Evolutionary conservation across 306 rosid species (phyloP).

Genomic region (Malus asiatica): DNA sequence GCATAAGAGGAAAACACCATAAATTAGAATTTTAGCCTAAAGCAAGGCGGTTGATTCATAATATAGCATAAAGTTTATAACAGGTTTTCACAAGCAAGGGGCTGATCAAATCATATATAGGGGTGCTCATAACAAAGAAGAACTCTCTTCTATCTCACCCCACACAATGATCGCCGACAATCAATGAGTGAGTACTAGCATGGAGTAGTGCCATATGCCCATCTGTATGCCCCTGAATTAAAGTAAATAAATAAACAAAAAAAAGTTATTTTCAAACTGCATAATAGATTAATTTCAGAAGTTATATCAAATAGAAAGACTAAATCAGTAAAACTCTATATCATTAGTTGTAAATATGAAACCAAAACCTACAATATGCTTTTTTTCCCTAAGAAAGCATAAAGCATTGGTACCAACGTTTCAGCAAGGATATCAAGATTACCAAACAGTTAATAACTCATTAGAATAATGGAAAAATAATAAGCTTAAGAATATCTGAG

Average conservation of each 20-base stretch:
- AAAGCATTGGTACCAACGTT: neutral
- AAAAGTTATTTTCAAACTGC: conserved; percentile 6
- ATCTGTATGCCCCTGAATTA: conserved; percentile 85
- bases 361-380: neutral
- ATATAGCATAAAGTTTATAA: neutral
- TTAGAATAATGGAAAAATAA: neutral
- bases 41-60: neutral
- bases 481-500: neutral
- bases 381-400: neutral
- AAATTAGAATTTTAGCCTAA: neutral
- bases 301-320: neutral
- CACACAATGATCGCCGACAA: conserved; percentile 90
- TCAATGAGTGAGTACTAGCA: conserved; percentile 51
- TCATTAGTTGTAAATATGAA: neutral
- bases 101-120: neutral
- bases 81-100: neutral
- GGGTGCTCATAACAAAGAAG: neutral
- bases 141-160: conserved; percentile 52
- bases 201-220: conserved; percentile 87
- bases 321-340: neutral
- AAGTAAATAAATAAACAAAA: neutral
- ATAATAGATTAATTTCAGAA: neutral
- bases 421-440: neutral
- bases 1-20: neutral
- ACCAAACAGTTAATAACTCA: neutral